Evolutionary conservation across 495 filamentous ascomycete genomes (phyloP).

Genomic region (Rusavskia elegans): DNA sequence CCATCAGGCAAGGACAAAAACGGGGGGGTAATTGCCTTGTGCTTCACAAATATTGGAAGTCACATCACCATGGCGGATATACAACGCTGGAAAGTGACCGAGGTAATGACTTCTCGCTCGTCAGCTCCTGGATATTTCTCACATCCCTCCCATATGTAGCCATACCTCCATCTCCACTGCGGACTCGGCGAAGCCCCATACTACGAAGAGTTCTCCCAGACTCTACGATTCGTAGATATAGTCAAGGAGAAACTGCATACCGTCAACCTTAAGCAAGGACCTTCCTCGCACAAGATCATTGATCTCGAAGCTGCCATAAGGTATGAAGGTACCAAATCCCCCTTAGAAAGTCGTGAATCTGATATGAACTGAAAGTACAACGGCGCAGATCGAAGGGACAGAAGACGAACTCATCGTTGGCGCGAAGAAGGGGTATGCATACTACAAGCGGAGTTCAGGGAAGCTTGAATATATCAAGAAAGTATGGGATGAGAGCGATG

Average conservation of each 20-base stretch:
- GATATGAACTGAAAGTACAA: conserved; percentile 33
- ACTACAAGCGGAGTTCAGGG: conserved; percentile 52
- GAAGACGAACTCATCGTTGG: conserved; percentile 58
- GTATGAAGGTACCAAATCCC: conserved; percentile 13
- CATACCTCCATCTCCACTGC: conserved; percentile 60
- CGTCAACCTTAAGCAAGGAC: conserved; percentile 50
- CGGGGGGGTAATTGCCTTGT: too few species aligned
- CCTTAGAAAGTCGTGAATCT: too few species aligned
- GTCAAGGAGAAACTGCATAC: conserved; percentile 60
- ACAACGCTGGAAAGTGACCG: conserved; percentile 9
- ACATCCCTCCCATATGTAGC: conserved; percentile 23
- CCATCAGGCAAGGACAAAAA: conserved; percentile 12
- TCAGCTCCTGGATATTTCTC: not conserved
- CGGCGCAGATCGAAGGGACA: conserved; percentile 61
- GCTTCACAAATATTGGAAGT: too few species aligned
- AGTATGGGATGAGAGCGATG: conserved; percentile 34
- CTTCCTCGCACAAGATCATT: conserved; percentile 44
- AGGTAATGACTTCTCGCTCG: not conserved
- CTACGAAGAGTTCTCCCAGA: conserved; percentile 50
- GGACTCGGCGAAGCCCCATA: conserved; percentile 71
- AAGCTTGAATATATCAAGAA: conserved; percentile 43
- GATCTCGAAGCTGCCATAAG: conserved; percentile 52
- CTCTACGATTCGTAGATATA: conserved; percentile 82
- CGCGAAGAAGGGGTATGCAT: conserved; percentile 66
- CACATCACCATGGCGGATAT: conserved; percentile 4